These are phyloP conservation scores for Ustilago xerochloae DNA, from an alignment of 1,284 basidiomycete species.

Conservation along the genomic window DNA sequence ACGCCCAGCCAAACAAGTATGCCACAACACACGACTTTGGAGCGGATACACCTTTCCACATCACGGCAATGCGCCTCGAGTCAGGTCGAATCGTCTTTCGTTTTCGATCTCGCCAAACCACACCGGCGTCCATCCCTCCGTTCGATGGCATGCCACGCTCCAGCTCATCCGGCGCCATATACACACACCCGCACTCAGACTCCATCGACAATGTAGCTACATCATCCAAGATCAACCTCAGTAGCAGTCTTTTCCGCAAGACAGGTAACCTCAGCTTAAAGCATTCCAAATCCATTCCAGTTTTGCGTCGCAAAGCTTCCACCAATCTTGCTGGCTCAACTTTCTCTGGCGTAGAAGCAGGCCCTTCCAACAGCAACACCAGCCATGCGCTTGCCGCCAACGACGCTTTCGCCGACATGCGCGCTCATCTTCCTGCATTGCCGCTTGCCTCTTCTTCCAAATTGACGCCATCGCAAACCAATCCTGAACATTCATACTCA, in stretches of 20 bases:
- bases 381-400: not conserved
- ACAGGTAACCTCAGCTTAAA: conserved; percentile 46
- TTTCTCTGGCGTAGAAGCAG: not conserved
- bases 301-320: conserved; percentile 43
- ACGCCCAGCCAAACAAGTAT: conserved; percentile 3
- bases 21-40: conserved; percentile 44
- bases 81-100: conserved; percentile 52
- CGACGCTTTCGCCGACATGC: not conserved
- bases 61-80: conserved; percentile 47
- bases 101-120: conserved; percentile 37
- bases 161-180: conserved; percentile 41
- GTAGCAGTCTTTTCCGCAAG: conserved; percentile 36
- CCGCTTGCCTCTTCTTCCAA: conserved; percentile 13
- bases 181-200: conserved; percentile 11
- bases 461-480: conserved; percentile 1
- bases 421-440: not conserved
- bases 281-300: conserved; percentile 51
- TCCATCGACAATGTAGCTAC: not conserved
- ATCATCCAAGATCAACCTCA: conserved; percentile 1
- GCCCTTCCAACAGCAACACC: not conserved
- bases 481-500: conserved; percentile 2
- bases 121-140: not conserved
- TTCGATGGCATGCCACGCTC: conserved; percentile 38
- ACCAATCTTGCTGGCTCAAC: conserved; percentile 9
- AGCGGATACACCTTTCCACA: conserved; percentile 48